These are phyloP conservation scores for Bauhinia variegata DNA, from an alignment of 306 rosid species.

Conservation along the genomic window DNA sequence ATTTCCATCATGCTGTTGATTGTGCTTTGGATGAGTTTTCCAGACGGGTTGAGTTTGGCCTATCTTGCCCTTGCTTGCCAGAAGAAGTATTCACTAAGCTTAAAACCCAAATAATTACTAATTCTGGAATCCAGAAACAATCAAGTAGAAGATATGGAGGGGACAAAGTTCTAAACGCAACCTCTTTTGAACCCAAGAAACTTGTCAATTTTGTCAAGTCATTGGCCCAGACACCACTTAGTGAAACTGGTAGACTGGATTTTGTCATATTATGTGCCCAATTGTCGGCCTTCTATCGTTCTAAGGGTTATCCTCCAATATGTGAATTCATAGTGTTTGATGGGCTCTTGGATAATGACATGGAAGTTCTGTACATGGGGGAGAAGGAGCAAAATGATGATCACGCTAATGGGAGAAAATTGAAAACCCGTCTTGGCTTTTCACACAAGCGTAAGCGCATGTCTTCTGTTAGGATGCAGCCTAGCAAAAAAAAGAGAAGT, in stretches of 20 bases:
- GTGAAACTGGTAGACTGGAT: conserved; percentile 54
- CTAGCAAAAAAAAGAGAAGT: conserved; percentile 44
- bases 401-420: conserved; percentile 34
- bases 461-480: conserved; percentile 21
- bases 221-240: conserved; percentile 54
- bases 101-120: conserved; percentile 53
- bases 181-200: conserved; percentile 62
- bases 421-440: conserved; percentile 23
- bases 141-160: conserved; percentile 60
- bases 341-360: conserved; percentile 50
- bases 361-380: conserved; percentile 30
- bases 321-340: conserved; percentile 53
- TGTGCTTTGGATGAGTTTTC: conserved; percentile 84
- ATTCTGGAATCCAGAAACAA: conserved; percentile 60
- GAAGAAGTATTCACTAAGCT: conserved; percentile 50
- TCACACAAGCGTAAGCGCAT: conserved; percentile 39
- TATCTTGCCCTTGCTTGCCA: conserved; percentile 73
- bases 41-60: conserved; percentile 69
- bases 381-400: conserved; percentile 40
- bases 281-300: conserved; percentile 55
- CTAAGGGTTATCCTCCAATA: conserved; percentile 67
- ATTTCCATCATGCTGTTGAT: conserved; percentile 61
- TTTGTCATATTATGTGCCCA: conserved; percentile 51
- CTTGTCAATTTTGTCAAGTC: conserved; percentile 58
- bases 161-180: conserved; percentile 44